Conservation (phyloP, 202 grass and related monocot genomes). For the Miscanthus sacchariflorus region DNA sequence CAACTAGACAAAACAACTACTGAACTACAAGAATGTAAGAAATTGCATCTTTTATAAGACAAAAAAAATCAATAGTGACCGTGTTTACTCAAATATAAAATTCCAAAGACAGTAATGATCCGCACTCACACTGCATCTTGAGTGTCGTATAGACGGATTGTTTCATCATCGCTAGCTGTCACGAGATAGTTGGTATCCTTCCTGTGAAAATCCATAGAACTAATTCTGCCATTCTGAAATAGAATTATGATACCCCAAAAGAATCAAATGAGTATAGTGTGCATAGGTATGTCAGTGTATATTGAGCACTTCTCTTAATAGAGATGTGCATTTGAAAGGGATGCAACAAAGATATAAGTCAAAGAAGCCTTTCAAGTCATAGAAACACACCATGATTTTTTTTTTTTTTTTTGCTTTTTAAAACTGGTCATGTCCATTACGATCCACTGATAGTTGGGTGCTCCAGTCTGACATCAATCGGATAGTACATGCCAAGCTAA, state of each 20-base stretch:
- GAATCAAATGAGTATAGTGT: constrained; percentile 19
- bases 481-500: constrained; percentile 19
- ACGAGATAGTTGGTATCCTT: constrained; percentile 84
- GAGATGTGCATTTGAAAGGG: constrained; percentile 9
- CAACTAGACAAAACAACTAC: neutral
- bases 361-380: neutral
- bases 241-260: constrained; percentile 37
- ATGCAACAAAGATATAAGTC: constrained; percentile 27
- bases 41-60: neutral
- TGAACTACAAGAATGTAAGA: neutral
- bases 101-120: neutral
- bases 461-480: neutral
- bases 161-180: constrained; percentile 97
- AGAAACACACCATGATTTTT: neutral
- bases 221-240: constrained; percentile 89
- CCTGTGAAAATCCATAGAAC: constrained; percentile 96
- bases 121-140: constrained; percentile 89
- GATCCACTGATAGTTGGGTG: neutral
- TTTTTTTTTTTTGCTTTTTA: neutral
- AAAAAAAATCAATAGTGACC: neutral
- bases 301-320: neutral
- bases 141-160: constrained; percentile 92
- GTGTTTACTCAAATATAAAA: constrained; percentile 18
- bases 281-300: neutral
- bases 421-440: neutral